phyloP scores from a whole-genome alignment of 2,329 filamentous ascomycete species.

The Scedosporium minutisporum region DNA sequence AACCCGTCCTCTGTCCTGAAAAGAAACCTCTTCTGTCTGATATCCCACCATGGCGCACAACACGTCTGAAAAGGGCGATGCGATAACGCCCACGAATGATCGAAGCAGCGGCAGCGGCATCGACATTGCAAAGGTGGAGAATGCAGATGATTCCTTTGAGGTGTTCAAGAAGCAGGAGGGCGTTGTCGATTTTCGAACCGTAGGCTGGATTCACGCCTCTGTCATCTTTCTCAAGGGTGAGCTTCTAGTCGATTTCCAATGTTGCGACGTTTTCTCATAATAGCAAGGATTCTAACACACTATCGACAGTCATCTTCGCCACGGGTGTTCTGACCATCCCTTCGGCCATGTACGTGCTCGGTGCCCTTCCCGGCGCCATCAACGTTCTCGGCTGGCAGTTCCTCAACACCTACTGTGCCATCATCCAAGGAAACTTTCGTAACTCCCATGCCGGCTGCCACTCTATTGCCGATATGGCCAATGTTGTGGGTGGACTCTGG shows the following conservation, averaged over 20 bases:
- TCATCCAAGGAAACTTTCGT: conserved; percentile 29
- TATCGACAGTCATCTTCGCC: conserved; percentile 27
- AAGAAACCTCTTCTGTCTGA: background rate
- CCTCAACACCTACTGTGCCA: conserved; percentile 29
- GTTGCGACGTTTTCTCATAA: background rate
- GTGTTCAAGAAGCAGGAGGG: conserved; percentile 34
- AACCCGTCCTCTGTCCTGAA: too few species aligned
- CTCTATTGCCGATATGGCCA: conserved; percentile 44
- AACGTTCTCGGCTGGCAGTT: conserved; percentile 31
- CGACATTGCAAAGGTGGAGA: conserved; percentile 8
- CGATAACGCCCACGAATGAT: background rate
- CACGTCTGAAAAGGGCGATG: background rate
- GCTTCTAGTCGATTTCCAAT: background rate
- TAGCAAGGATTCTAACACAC: background rate
- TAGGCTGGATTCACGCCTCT: conserved; percentile 35
- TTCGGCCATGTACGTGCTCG: conserved; percentile 30
- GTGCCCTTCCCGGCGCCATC: conserved; percentile 31
- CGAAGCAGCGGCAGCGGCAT: background rate
- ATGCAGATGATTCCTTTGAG: conserved; percentile 23
- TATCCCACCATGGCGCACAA: background rate
- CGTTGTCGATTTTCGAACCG: conserved; percentile 35
- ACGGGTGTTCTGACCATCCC: conserved; percentile 33
- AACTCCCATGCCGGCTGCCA: conserved; percentile 28
- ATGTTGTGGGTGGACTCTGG: conserved; percentile 41
- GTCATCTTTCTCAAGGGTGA: conserved; percentile 36